Base-by-base conservation (phyloP, 768 basidiomycete species). In the Trametes cingulata region DNA sequence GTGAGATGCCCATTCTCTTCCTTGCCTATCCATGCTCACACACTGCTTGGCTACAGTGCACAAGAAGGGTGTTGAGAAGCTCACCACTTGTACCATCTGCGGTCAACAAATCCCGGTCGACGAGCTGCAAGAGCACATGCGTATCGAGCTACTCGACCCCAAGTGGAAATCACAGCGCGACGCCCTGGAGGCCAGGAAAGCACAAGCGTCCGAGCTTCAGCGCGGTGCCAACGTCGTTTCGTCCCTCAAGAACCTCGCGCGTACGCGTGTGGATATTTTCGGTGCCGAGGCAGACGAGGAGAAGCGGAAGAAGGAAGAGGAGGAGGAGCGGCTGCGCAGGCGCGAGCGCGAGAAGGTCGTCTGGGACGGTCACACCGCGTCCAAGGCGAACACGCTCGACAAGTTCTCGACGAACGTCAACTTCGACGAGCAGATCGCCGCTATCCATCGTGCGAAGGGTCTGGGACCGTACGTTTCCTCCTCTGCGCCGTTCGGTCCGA, bases 301-400 rank as follows among this genome's bases (percentile, higher is more conserved):
- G 65, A 82, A 88, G 58, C 83, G 94, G 62, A 90, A 87, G 75
- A 82, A 80, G 47, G 90, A 95, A 67, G 95, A 97, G 64, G 93
- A 93, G 51, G 89, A 90, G 62, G 91, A 94, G 68, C 80, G 85
- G 55, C 85, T 87, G 62, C 84, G 83, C 69, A 81, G 93, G 64
- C 90, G 86, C 71, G 95, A 96, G 72, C 85, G 87, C 72, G 97
- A 98, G 75, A 95, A 91, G 72, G 91, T 93, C 65, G 92, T 98
- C 49, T 99, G 97, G 97, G 97, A 98, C 75, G 97, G 97, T 67
- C 95, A 98, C 74, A 95, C 95, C 1, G 91, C 93, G 43, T 91
- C 93, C 43, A 98, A 95, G 76, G 89, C 89, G 49, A 86, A 85
- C 65, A 97, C 94, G 0, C 79, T 95, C 69, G 91, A 95, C 81